A percentile compares a stretch with the other conserved stretches of the same genome.
phyloP scores from a whole-genome alignment of 371 early-diverging fungal genomes.

The Apophysomyces sp. region DNA sequence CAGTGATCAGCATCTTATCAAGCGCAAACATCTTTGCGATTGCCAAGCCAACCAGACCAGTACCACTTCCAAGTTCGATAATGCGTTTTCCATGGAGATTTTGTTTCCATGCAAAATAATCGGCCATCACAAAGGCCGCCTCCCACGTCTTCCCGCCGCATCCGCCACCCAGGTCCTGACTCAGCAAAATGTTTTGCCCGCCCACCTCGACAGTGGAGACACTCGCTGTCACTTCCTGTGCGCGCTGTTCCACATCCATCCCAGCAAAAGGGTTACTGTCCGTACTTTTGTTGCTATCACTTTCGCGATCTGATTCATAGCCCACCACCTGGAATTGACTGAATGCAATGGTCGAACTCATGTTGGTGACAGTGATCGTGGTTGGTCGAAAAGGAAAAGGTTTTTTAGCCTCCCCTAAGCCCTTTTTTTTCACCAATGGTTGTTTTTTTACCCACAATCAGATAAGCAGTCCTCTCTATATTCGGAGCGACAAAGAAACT shows the following conservation, averaged over 20 bases:
- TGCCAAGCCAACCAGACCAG: slow-evolving; percentile 47
- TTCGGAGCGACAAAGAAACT: too few species aligned
- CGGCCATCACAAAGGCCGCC: slow-evolving; percentile 43
- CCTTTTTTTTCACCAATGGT: too few species aligned
- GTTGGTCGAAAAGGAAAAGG: too few species aligned
- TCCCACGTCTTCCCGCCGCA: slow-evolving; percentile 55
- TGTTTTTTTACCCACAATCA: too few species aligned
- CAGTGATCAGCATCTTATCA: slow-evolving; percentile 36
- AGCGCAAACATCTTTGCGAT: slow-evolving; percentile 33
- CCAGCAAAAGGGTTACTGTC: not conserved
- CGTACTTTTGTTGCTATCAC: not conserved
- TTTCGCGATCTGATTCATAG: not conserved
- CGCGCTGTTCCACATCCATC: not conserved
- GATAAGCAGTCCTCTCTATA: too few species aligned
- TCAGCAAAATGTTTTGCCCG: slow-evolving; percentile 17
- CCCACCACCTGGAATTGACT: not conserved
- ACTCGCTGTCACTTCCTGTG: slow-evolving; percentile 13
- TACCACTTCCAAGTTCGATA: slow-evolving; percentile 47
- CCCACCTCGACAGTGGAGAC: slow-evolving; percentile 16
- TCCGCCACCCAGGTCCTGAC: slow-evolving; percentile 44
- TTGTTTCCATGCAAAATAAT: slow-evolving; percentile 43
- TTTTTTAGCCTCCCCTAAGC: too few species aligned
- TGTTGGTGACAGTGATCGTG: too few species aligned
- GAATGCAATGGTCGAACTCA: not conserved
- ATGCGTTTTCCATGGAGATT: slow-evolving; percentile 23